phyloP scores from a whole-genome alignment of 305 asterid species.

The Rubia tinctorum region DNA sequence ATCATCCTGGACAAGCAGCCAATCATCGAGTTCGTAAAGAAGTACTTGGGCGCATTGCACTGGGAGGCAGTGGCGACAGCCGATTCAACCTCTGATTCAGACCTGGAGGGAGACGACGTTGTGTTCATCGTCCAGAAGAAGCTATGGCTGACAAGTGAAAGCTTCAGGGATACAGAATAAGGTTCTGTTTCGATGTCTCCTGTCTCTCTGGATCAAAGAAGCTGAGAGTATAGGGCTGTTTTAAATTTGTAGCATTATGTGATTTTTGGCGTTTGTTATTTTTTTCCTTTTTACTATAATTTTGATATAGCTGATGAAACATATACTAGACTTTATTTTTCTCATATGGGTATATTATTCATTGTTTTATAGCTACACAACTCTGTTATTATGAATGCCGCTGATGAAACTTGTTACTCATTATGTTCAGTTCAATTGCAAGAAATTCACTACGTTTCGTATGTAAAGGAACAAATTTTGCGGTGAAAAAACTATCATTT shows the following conservation, averaged over 20 bases:
- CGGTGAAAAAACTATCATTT: too few relatives aligned
- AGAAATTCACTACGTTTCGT: background rate
- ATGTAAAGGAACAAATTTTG: too few relatives aligned
- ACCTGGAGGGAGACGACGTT: constrained; percentile 66
- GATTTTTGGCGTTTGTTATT: constrained; percentile 8
- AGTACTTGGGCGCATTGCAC: constrained; percentile 67
- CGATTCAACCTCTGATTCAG: constrained; percentile 49
- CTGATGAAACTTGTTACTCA: background rate
- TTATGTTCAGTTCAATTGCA: background rate
- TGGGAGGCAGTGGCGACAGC: constrained; percentile 79
- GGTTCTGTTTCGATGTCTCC: constrained; percentile 25
- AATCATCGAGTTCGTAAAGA: constrained; percentile 71
- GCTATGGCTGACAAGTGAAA: constrained; percentile 77
- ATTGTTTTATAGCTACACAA: constrained; percentile 35
- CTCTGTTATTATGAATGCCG: constrained; percentile 9
- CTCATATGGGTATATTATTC: constrained; percentile 46
- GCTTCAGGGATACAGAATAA: constrained; percentile 63
- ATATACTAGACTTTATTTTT: constrained; percentile 23
- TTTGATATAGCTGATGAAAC: constrained; percentile 31
- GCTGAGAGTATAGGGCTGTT: constrained; percentile 26
- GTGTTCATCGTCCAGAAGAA: constrained; percentile 74
- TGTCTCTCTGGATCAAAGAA: constrained; percentile 40
- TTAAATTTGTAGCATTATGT: constrained; percentile 30
- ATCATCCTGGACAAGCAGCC: constrained; percentile 67
- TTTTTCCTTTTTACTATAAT: constrained; percentile 6